phyloP scores from a whole-genome alignment of 768 basidiomycete species.

The Calocera cornea region DNA sequence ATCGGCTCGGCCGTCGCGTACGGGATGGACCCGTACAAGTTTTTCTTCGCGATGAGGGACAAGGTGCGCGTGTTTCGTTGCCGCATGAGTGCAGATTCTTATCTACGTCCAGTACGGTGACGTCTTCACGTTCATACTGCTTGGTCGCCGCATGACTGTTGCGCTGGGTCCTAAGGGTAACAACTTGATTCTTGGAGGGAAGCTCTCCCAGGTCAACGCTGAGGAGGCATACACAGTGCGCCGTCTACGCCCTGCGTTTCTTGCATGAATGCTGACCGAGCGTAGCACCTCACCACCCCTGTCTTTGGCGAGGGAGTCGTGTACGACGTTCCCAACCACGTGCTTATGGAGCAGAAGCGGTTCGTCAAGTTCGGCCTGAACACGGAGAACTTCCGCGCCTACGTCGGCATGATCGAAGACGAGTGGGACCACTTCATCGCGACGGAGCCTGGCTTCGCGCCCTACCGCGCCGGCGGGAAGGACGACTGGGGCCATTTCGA shows the following conservation, averaged over 20 bases:
- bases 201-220: slow-evolving; percentile 79
- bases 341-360: slow-evolving; percentile 98
- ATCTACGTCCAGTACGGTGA: slow-evolving; percentile 60
- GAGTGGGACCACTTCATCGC: slow-evolving; percentile 60
- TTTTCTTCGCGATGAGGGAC: slow-evolving; percentile 64
- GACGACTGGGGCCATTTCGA: slow-evolving; percentile 73
- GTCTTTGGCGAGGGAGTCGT: slow-evolving; percentile 97
- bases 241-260: background rate
- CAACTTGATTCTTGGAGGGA: slow-evolving; percentile 89
- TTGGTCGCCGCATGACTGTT: slow-evolving; percentile 84
- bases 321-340: slow-evolving; percentile 90
- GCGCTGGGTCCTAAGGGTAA: slow-evolving; percentile 83
- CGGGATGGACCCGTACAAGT: slow-evolving; percentile 83
- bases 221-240: slow-evolving; percentile 91
- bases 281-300: slow-evolving; percentile 77
- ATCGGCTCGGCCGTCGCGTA: slow-evolving; percentile 81
- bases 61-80: slow-evolving; percentile 39
- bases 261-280: slow-evolving; percentile 10
- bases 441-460: slow-evolving; percentile 47
- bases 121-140: slow-evolving; percentile 87
- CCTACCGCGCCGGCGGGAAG: slow-evolving; percentile 48
- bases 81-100: slow-evolving; percentile 1
- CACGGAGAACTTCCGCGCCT: slow-evolving; percentile 76
- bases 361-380: slow-evolving; percentile 95
- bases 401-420: slow-evolving; percentile 57